Percentiles rank a stretch among this genome's conserved stretches.
These are phyloP conservation scores for Bodo saltans DNA, from an alignment of 78 protist genomes.

Conservation along the genomic window DNA sequence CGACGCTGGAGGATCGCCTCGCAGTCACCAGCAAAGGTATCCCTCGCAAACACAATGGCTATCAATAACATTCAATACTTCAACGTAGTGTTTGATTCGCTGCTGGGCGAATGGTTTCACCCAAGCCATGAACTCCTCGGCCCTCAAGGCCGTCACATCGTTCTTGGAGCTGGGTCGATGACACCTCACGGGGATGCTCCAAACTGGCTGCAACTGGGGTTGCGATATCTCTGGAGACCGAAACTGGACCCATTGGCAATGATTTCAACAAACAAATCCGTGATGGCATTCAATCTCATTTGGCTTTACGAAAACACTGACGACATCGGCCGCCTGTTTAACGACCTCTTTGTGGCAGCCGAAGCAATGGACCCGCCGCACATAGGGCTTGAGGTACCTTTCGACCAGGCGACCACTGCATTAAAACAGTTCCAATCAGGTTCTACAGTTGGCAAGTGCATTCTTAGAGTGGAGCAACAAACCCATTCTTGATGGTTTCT, in stretches of 20 bases:
- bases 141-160: neutral
- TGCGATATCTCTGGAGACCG: neutral
- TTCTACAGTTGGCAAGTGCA: neutral
- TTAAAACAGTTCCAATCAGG: neutral
- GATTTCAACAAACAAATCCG: neutral
- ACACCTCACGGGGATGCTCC: neutral
- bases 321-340: neutral
- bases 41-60: too few relatives aligned
- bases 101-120: neutral
- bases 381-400: neutral
- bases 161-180: neutral
- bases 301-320: neutral
- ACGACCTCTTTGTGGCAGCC: neutral
- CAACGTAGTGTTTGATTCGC: neutral
- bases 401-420: neutral
- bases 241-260: neutral
- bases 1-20: too few relatives aligned
- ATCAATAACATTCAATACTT: neutral
- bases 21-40: too few relatives aligned
- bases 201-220: neutral
- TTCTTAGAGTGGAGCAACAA: neutral
- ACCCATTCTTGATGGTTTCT: neutral
- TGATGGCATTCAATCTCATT: constrained; percentile 14
- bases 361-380: neutral
- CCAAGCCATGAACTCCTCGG: neutral